Conservation (phyloP, 225 moss, liverwort and hornwort species). For the Rhytidiadelphus loreus region DNA sequence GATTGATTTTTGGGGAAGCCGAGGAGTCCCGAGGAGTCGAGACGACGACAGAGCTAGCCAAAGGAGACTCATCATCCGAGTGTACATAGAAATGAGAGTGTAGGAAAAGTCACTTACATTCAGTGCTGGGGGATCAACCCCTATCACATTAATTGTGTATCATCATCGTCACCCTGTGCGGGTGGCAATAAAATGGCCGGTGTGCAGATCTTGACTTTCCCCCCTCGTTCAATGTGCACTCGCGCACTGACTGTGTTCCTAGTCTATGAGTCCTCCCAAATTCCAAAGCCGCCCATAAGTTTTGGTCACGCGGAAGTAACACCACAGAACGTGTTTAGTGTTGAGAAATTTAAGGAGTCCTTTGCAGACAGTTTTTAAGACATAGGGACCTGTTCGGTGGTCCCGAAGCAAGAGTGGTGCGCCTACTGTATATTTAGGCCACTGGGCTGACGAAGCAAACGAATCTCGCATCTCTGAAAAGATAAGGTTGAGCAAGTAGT, state of each 20-base stretch:
- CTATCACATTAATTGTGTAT: conserved; percentile 21
- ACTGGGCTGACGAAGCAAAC: not conserved
- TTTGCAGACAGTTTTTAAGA: not conserved
- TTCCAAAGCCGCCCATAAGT: not conserved
- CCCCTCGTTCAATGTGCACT: not conserved
- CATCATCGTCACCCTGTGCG: conserved; percentile 9
- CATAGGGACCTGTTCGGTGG: not conserved
- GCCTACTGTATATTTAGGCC: not conserved
- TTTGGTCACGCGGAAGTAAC: not conserved
- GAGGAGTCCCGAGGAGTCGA: not conserved
- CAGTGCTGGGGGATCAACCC: conserved; percentile 34
- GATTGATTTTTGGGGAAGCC: conserved; percentile 2
- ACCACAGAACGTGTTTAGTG: not conserved
- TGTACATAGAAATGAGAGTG: conserved; percentile 20
- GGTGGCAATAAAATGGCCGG: conserved; percentile 14
- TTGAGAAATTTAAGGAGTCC: not conserved
- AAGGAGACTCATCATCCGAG: not conserved
- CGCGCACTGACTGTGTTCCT: not conserved
- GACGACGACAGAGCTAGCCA: not conserved
- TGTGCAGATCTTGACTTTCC: not conserved
- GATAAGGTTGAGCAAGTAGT: not conserved
- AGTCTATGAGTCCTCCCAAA: not conserved
- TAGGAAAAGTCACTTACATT: conserved; percentile 7
- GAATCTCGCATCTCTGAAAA: not conserved
- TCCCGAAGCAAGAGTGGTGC: not conserved